Base-by-base conservation (phyloP, 2,329 filamentous ascomycete genomes). In the Pseudovirgaria hyperparasitica region DNA sequence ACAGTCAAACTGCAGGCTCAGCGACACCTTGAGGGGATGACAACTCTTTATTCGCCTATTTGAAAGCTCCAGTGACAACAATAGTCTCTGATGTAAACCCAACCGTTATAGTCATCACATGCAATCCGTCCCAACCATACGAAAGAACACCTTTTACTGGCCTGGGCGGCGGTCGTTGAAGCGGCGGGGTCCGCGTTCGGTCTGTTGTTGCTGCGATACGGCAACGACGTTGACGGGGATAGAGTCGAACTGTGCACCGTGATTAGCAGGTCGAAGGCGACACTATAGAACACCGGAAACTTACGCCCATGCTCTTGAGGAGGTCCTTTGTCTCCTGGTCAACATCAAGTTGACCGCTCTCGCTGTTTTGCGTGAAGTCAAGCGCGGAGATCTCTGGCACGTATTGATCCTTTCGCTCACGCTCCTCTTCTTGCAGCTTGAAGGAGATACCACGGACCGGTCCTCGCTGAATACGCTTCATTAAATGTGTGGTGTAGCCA, bases 341-440 rank as follows among this genome's bases (percentile, higher is more conserved):
- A 54, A 93, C 81, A 52, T 96, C 87, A 52, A 98, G 74, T 64
- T 86, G 78, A 55, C 90, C 90, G 57, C 68, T 79, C 70, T 96
- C 90, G 60, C 73, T 75, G 69, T 81, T 84, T 73, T 93, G 84
- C 57, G 79, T 76, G 71, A 94, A 92, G 74, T 98, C 90, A 60
- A 98, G 81, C 57, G 90, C 90, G 36, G 92, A 98, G 51, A 98
- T 73, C 70, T 98, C 90, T 57, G 90, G 90, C 45, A 98, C 90
- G 72, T 94, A 98, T 73, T 98, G 90, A 72, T 98, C 90, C 82
- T 98, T 98, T 63, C 90, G 81, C 72, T 98, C 90, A 75, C 90
- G 84, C 79, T 98, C 90, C 73, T 98, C 90, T 72, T 98, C 90
- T 71, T 98, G 90, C 37, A 98, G 82, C 77, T 98, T 98, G 86